Conservation (phyloP, 345 rosid species). For the Eucalyptus marginata region DNA sequence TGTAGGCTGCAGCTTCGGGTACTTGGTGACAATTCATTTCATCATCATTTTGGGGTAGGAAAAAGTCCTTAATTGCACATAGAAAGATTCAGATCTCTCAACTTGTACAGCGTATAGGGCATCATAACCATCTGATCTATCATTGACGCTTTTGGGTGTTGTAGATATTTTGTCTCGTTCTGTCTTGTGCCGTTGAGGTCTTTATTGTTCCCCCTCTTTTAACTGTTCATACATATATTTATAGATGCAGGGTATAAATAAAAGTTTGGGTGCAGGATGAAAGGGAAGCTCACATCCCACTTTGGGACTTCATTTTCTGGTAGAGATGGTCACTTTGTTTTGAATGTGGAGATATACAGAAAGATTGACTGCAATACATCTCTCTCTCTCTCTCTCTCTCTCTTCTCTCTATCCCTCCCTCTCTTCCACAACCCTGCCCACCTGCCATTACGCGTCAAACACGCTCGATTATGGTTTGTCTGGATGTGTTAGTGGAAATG, state of each 20-base stretch:
- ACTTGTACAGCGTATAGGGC: slow-evolving; percentile 51
- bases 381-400: neutral
- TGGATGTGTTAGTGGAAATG: neutral
- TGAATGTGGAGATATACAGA: neutral
- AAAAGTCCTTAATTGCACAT: slow-evolving; percentile 31
- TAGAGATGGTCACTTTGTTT: neutral
- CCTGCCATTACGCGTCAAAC: no score
- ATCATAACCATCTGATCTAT: neutral
- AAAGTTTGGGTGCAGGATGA: neutral
- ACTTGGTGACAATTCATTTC: slow-evolving; percentile 37
- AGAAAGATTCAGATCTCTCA: slow-evolving; percentile 10
- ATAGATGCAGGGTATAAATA: neutral
- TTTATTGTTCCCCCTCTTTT: neutral
- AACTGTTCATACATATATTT: neutral
- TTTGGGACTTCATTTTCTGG: neutral
- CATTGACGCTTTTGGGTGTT: neutral
- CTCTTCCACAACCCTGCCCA: neutral
- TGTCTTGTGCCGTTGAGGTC: neutral
- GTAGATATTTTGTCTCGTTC: neutral
- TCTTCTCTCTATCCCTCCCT: accelerated
- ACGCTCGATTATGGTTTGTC: neutral
- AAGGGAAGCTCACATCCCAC: neutral
- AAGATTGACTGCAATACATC: neutral
- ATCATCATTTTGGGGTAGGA: neutral
- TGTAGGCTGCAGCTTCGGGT: slow-evolving; percentile 90